Evolutionary conservation across 192 early-diverging fungal species (phyloP), one percentile per base, ranked within the genome.

Genomic region (Rhizoclosmatium globosum): DNA sequence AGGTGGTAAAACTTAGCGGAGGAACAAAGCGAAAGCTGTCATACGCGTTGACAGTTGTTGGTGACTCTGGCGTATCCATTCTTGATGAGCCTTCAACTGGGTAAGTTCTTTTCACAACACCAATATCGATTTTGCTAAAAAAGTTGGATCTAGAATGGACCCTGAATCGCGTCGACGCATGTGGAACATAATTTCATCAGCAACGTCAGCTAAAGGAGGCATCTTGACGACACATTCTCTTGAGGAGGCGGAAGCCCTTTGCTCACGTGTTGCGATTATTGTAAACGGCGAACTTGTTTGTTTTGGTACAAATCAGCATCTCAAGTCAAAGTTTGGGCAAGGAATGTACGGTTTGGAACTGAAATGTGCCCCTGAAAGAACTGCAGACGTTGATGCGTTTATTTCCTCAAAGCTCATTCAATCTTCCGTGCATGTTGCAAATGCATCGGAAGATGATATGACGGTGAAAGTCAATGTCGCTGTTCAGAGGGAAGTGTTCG

Each of bases 251-350:
- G 93, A 94, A 74, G 89, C 92, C 7, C 77, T 93, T 21, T 94
- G 93, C 78, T 82, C 90, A 4, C 82, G 86, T 4, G 94, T 94
- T 60, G 93, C 89, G 53, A 94, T 94, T 65, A 93, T 93, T 87
- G 90, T 91, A 17, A 91, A 92, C 59, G 93, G 93, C 44, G 89
- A 88, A 0, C 58, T 94, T 47, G 82, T 91, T 42, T 93, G 92
- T 74, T 74, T 92, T 3, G 93, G 87, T 38, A 84, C 81, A 39
- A 90, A 82, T 47, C 82, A 91, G 23, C 82, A 90, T 21, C 85
- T 94, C 44, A 94, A 94, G 81, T 78, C 92, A 23, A 62, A 89
- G 7, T 94, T 92, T 81, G 93, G 92, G 9, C 78, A 85, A 19
- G 93, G 92, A 57, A 15, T 17, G 56, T 57, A 57, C 21, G 0